Evolutionary conservation across 371 early-diverging fungal genomes (phyloP).

Genomic region (Batkoa obscura): DNA sequence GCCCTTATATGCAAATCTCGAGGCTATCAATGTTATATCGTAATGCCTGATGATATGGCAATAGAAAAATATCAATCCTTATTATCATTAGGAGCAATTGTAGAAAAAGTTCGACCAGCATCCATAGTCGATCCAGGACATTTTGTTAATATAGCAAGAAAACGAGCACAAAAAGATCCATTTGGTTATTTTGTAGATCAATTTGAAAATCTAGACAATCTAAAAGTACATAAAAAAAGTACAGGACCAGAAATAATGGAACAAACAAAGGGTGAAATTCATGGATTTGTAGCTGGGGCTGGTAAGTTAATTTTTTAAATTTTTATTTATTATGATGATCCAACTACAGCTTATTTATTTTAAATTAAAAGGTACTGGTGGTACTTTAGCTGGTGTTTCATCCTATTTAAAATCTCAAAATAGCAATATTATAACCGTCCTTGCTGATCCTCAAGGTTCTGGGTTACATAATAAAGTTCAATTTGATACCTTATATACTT

Average conservation of each 20-base stretch:
- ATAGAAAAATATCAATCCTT: constrained; percentile 73
- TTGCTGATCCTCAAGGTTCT: constrained; percentile 89
- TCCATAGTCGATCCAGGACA: constrained; percentile 82
- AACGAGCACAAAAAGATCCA: constrained; percentile 46
- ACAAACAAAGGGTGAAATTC: constrained; percentile 47
- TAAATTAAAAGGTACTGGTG: constrained; percentile 55
- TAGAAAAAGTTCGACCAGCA: constrained; percentile 80
- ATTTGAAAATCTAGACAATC: constrained; percentile 82
- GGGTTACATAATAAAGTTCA: constrained; percentile 82
- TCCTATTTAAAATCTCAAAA: constrained; percentile 51
- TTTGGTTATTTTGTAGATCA: constrained; percentile 75
- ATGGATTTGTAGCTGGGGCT: constrained; percentile 74
- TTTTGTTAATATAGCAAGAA: constrained; percentile 73
- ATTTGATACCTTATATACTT: constrained; percentile 73
- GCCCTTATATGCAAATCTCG: constrained; percentile 64
- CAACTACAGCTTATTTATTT: not conserved
- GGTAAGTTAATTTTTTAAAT: constrained; percentile 13
- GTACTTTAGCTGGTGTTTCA: constrained; percentile 78
- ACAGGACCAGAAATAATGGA: constrained; percentile 81
- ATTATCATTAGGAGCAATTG: constrained; percentile 66
- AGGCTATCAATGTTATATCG: constrained; percentile 81
- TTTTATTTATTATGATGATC: no score
- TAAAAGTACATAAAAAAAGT: constrained; percentile 48
- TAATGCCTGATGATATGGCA: constrained; percentile 90
- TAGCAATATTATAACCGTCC: constrained; percentile 36